Base-by-base conservation (phyloP, 2,329 filamentous ascomycete genomes). In the Fusarium secorum region DNA sequence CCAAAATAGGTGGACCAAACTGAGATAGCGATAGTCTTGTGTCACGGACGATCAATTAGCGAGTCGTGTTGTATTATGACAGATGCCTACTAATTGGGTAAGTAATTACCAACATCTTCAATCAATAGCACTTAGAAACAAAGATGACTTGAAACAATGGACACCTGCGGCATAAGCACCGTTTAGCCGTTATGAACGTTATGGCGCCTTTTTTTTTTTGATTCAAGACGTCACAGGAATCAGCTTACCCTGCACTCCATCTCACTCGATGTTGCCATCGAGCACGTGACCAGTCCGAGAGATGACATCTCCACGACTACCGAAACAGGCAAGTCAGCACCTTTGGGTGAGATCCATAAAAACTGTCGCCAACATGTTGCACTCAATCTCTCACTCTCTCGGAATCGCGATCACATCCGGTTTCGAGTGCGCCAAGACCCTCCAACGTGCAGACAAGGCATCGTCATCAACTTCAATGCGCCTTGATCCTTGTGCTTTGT, bases 261-360 rank as follows among this genome's bases (percentile, higher is more conserved):
- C 4, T 35, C 15, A 5, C 41, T 9, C 1, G 1, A 3, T 2
- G 0, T 15, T 1, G 13, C 4, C 5, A 17, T 26, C 2, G 13
- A 3, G 17, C 64, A 67, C 64, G 64, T 67, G 64, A 67, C 26
- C 18, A 4, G 2, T 13, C 5, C 2, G 1, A 10, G 17, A 45
- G 38, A 53, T 48, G 35, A 36, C 41, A n/a, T 52, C 33, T 41
- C 5, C 36, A 39, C 7, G 41, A 38, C 26, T 20, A 32, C 69
- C 53, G 15, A 54, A 70, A 62, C 35, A 45, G 69, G 69, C 38
- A 72, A 56, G 61, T 62, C 30, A 30, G 41, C 33, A 55, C 36
- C 20, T 42, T 57, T 36, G 30, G 6, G 28, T 30, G 38, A 69
- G 54, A 62, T 66, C 68, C 68, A 70, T 60, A 66, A 69, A 69